Evolutionary conservation across 495 filamentous ascomycete species (phyloP), one percentile per base, ranked within the genome.

Genomic region (Aspergillus diversus): DNA sequence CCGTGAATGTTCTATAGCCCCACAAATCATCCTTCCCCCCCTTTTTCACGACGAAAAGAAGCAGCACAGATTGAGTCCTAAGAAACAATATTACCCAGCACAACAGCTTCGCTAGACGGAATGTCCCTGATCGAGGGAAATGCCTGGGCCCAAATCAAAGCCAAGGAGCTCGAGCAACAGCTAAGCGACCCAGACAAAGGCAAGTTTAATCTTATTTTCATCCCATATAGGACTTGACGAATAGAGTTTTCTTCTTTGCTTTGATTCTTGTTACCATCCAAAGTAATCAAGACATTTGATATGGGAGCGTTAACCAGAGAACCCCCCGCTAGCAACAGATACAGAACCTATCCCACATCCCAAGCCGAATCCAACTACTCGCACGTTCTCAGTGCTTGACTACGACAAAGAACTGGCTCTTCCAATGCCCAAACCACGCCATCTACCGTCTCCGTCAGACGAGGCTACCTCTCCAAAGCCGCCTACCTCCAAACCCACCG

Each of bases 391-490:
- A 1, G 67, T 56, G 12, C 68, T 75, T 5, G 66, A 78, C 55
- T 74, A 71, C 48, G 66, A 78, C 39, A 42, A 57, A 13, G 67
- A 67, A 15, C 61, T 78, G 7, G 74, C 74, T 31, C 31, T 77
- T 5, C 71, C 73, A 1, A 75, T 74, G 73, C 71, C 73, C 0
- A 75, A 75, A 43, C 69, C 70, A 4, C 66, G 53, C 31, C 66
- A 59, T 42, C 31, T 47, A 5, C 49, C 48, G 31, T 59, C 55
- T 34, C 33, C 16, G 9, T 31, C 39, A 34, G 47, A 64, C 35
- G 55, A 35, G 33, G 59, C 33, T 1, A n/a, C 48, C 47, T 31
- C 42, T 42, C 15, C 34, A 16, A 16, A 2, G 2, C 43, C 33
- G 6, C 13, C 31, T 9, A 54, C 31, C 15, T 21, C 48, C 17